Percentiles rank a stretch among this genome's conserved stretches.
Evolutionary conservation across 2,329 filamentous ascomycete species (phyloP).

Genomic region (Thielaviopsis euricoi): DNA sequence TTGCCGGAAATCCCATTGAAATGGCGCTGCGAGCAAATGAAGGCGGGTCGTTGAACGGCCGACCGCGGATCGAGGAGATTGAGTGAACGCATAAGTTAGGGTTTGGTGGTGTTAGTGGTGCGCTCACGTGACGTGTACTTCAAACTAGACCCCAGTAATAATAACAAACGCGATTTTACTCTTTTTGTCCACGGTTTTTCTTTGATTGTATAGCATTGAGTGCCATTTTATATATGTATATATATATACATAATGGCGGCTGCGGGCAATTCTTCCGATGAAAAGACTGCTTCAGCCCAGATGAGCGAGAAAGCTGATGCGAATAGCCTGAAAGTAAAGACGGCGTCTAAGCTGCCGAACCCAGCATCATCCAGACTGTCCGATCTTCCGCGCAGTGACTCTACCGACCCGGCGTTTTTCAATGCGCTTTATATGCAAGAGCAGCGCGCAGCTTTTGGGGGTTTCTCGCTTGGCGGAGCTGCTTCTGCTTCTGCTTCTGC

Average conservation of each 20-base stretch:
- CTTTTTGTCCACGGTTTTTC: too few relatives aligned
- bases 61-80: conserved; percentile 42
- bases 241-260: background rate
- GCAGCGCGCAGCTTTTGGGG: conserved; percentile 17
- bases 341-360: background rate
- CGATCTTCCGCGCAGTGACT: conserved; percentile 15
- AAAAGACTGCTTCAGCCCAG: background rate
- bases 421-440: conserved; percentile 31
- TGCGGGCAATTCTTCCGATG: background rate
- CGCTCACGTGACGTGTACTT: background rate
- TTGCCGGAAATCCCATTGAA: conserved; percentile 13
- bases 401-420: conserved; percentile 33
- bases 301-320: too few relatives aligned
- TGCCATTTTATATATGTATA: background rate
- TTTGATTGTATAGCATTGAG: too few relatives aligned
- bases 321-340: too few relatives aligned
- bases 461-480: background rate
- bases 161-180: background rate
- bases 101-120: background rate
- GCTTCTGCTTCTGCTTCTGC: background rate
- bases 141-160: background rate
- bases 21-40: conserved; percentile 13
- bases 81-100: conserved; percentile 25
- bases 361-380: background rate
- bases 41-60: background rate